phyloP scores from a whole-genome alignment of 257 asterid genomes.

The Nicotiana paniculata region DNA sequence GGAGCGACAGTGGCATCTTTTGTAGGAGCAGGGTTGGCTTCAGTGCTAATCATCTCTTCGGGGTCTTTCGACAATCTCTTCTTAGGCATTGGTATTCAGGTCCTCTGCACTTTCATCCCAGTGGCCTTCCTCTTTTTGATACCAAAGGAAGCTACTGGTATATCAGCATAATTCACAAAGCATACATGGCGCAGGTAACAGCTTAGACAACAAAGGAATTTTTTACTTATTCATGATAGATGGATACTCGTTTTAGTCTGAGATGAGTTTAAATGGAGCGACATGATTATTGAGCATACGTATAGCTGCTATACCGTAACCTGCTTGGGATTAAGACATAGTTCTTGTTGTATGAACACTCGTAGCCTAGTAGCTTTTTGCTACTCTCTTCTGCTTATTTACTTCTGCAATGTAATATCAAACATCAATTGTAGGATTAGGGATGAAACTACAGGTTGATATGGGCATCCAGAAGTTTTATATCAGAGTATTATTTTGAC shows the following conservation, averaged over 20 bases:
- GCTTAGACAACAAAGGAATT: background rate
- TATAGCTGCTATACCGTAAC: background rate
- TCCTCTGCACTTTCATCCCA: conserved; percentile 60
- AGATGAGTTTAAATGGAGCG: background rate
- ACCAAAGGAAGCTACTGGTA: conserved; percentile 83
- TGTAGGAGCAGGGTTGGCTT: conserved; percentile 79
- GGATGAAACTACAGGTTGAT: background rate
- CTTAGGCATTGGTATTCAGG: conserved; percentile 53
- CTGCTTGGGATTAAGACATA: background rate
- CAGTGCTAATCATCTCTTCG: conserved; percentile 70
- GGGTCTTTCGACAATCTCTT: conserved; percentile 76
- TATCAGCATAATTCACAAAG: conserved; percentile 52
- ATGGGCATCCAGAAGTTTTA: background rate
- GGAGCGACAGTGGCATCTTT: conserved; percentile 76
- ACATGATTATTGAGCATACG: background rate
- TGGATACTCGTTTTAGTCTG: background rate
- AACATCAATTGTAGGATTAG: background rate
- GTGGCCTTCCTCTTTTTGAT: conserved; percentile 60
- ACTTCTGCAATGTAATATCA: background rate
- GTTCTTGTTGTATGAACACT: background rate
- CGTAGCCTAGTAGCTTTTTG: background rate
- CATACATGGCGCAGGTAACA: conserved; percentile 1
- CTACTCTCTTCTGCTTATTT: background rate
- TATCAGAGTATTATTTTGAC: background rate
- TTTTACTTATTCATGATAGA: background rate